A percentile compares a stretch with the other conserved stretches of the same genome.
Conservation (phyloP, 495 filamentous ascomycete genomes). For the Letharia lupina region DNA sequence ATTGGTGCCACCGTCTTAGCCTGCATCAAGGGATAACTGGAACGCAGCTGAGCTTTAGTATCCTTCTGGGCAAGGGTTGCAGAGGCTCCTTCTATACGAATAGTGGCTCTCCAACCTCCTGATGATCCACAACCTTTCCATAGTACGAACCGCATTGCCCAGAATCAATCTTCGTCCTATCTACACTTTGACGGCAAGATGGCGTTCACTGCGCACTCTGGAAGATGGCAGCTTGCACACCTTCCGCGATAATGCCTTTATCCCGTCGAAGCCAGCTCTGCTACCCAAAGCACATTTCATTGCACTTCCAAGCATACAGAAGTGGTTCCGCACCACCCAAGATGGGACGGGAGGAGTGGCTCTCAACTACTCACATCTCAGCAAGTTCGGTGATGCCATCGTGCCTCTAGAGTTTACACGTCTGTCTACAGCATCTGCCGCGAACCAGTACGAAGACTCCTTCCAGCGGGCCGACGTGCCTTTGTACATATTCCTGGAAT, state of each 20-base stretch:
- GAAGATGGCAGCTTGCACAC: conserved; percentile 25
- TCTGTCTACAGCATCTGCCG: not conserved
- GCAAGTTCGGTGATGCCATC: conserved; percentile 39
- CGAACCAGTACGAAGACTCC: conserved; percentile 10
- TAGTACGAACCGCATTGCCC: not conserved
- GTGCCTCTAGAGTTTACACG: conserved; percentile 53
- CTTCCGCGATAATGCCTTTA: conserved; percentile 44
- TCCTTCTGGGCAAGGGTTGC: too few species aligned
- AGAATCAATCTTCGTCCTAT: not conserved
- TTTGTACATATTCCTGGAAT: conserved; percentile 49
- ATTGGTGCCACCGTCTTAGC: too few species aligned
- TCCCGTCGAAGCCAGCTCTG: conserved; percentile 38
- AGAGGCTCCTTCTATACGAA: too few species aligned
- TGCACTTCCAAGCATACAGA: conserved; percentile 41
- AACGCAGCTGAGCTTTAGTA: too few species aligned
- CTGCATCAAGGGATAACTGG: too few species aligned
- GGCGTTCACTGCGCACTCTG: conserved; percentile 15
- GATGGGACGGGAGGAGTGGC: not conserved
- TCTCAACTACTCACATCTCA: conserved; percentile 45
- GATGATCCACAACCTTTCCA: not conserved
- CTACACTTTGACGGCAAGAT: conserved; percentile 5
- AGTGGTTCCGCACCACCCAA: conserved; percentile 42
- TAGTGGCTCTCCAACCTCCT: not conserved
- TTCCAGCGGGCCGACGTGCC: conserved; percentile 53
- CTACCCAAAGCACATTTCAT: conserved; percentile 40